phyloP scores from a whole-genome alignment of 2,329 filamentous ascomycete species.

The Colletotrichum sp. region DNA sequence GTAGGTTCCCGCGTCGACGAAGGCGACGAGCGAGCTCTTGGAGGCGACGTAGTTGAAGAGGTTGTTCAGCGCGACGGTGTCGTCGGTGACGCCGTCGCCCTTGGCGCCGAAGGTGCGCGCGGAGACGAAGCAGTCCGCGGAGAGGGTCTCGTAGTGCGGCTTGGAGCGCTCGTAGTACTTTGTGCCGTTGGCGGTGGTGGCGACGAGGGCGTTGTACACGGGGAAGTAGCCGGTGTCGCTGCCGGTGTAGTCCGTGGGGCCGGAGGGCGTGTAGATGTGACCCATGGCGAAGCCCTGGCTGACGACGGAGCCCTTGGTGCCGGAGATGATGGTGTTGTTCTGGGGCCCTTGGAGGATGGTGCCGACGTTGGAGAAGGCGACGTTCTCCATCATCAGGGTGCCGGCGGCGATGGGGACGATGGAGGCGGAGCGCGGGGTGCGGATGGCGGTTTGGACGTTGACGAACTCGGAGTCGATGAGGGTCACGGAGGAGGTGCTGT shows the following conservation, averaged over 20 bases:
- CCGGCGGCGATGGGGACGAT: slow-evolving; percentile 41
- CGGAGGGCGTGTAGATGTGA: slow-evolving; percentile 62
- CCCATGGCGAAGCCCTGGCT: slow-evolving; percentile 61
- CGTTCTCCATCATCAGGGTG: slow-evolving; percentile 53
- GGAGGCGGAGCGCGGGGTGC: slow-evolving; percentile 55
- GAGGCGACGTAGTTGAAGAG: slow-evolving; percentile 61
- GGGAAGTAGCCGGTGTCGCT: slow-evolving; percentile 43
- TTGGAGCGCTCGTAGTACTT: slow-evolving; percentile 76
- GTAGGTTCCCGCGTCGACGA: slow-evolving; percentile 67
- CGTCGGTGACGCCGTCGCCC: slow-evolving; percentile 77
- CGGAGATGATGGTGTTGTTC: slow-evolving; percentile 57
- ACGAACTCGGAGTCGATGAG: slow-evolving; percentile 76
- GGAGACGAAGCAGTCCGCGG: slow-evolving; percentile 67
- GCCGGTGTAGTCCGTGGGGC: slow-evolving; percentile 53
- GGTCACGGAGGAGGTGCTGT: slow-evolving; percentile 75
- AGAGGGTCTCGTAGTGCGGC: slow-evolving; percentile 72
- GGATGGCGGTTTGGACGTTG: slow-evolving; percentile 71
- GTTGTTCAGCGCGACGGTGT: slow-evolving; percentile 72
- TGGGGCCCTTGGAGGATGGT: slow-evolving; percentile 44
- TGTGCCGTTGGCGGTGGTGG: slow-evolving; percentile 32
- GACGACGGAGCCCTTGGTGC: slow-evolving; percentile 52
- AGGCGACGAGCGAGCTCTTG: slow-evolving; percentile 57
- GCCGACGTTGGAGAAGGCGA: slow-evolving; percentile 39
- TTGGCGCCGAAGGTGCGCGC: slow-evolving; percentile 71
- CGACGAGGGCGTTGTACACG: slow-evolving; percentile 60